These are phyloP conservation scores for Solanum corneliomulleri DNA, from an alignment of 257 asterid genomes.

Conservation along the genomic window DNA sequence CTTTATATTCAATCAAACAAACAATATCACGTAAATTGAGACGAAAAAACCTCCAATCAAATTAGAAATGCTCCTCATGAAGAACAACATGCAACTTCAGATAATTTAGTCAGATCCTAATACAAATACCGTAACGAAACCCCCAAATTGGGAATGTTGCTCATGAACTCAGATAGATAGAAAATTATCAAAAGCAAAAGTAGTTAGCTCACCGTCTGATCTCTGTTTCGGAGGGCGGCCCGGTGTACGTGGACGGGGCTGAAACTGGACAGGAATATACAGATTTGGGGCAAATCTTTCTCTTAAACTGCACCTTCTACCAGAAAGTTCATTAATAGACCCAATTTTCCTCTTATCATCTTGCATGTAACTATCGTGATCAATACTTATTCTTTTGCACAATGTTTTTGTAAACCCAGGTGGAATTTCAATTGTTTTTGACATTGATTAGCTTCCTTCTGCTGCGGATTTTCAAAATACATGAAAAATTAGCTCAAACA, in stretches of 20 bases:
- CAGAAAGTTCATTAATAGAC: background rate
- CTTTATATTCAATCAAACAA: rapidly evolving
- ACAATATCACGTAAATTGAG: rapidly evolving
- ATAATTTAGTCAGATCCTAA: background rate
- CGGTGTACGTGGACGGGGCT: background rate
- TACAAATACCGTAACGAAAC: background rate
- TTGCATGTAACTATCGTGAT: background rate
- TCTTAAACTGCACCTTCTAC: background rate
- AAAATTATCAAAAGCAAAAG: background rate
- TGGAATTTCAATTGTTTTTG: background rate
- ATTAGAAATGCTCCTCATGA: background rate
- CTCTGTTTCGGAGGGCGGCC: background rate
- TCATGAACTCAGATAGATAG: background rate
- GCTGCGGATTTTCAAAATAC: background rate
- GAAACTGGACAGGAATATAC: background rate
- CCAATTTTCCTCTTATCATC: background rate
- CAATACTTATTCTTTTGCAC: background rate
- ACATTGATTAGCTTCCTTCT: background rate
- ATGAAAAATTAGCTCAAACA: background rate
- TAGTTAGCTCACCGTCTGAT: background rate
- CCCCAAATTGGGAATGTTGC: background rate
- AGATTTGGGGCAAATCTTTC: background rate
- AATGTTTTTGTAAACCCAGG: background rate
- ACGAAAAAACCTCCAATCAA: background rate
- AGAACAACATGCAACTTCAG: background rate